A percentile compares a stretch with the other conserved stretches of the same genome.
Conservation (phyloP, 805 yeast genomes). For the Cyberlindnera japonica region DNA sequence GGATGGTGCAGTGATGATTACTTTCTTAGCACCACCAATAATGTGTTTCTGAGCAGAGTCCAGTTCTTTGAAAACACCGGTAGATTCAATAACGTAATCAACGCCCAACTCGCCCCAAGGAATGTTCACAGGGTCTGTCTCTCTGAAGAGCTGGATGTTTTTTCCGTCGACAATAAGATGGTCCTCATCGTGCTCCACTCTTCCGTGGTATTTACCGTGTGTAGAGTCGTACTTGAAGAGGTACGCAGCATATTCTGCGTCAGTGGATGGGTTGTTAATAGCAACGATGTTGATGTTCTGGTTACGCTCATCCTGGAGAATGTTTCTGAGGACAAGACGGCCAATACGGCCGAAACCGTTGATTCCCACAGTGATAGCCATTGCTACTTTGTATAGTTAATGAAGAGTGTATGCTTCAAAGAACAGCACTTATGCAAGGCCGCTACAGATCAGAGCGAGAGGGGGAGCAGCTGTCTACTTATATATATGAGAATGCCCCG, state of each 20-base stretch:
- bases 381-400: slow-evolving; percentile 17
- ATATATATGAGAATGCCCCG: background rate
- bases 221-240: slow-evolving; percentile 75
- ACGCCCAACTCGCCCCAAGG: slow-evolving; percentile 66
- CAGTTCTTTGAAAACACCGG: slow-evolving; percentile 66
- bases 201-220: slow-evolving; percentile 61
- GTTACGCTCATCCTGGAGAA: slow-evolving; percentile 11
- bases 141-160: slow-evolving; percentile 49
- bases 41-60: slow-evolving; percentile 67
- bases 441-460: background rate
- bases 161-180: slow-evolving; percentile 51
- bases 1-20: slow-evolving; percentile 69
- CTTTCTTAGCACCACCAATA: slow-evolving; percentile 73
- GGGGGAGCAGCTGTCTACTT: background rate
- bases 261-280: slow-evolving; percentile 67
- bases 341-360: slow-evolving; percentile 96
- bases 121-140: slow-evolving; percentile 62
- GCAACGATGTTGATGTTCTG: slow-evolving; percentile 61
- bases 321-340: slow-evolving; percentile 72
- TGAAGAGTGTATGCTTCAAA: background rate
- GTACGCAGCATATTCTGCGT: slow-evolving; percentile 66
- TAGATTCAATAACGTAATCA: slow-evolving; percentile 65
- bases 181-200: slow-evolving; percentile 50
- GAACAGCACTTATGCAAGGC: too few species aligned
- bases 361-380: slow-evolving; percentile 62